Base-by-base conservation (phyloP, 805 yeast genomes). In the Pichia gijzeniarum region DNA sequence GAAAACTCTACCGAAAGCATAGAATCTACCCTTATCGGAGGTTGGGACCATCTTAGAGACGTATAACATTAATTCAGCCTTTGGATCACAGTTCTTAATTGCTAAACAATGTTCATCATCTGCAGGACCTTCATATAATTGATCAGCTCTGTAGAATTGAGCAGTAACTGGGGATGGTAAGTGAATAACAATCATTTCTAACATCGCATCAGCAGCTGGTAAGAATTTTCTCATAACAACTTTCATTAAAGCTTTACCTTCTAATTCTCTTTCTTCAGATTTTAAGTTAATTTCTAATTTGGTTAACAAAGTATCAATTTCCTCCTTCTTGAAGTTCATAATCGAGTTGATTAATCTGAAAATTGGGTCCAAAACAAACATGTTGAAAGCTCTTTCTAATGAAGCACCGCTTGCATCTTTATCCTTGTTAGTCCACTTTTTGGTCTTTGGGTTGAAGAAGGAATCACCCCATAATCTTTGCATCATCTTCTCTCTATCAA, bases 21-120 rank as follows among this genome's bases (percentile, higher is more conserved):
- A 91, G 95, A 91, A 91, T 80, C 99, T 89, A 83, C 99, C 99
- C 82, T 91, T 93, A 76, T 91, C 99, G 63, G 98, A 91, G 71
- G 99, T 91, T 76, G 99, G 99, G 62, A 91, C 98, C 99, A 91
- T 91, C 96, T 91, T 91, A 76, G 98, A 93, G 68, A 91, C 93
- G 89, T 91, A 91, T 70, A 91, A 82, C 99, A 91, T 91, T 69
- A 91, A 85, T 70, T 91, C 98, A 64, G 95, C 96, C 67, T 73
- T 83, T 69, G 98, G 96, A 78, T 91, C 97, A 85, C 99, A 91
- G 82, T 85, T 83, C 80, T 84, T 89, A 78, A 91, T 91, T 66
- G 95, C 95, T 56, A 77, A 71, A 77, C 90, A 87, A 67, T 82
- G 77, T 65, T 82, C 83, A 72, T 91, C 99, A 69, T 85, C 93